Conservation (phyloP, 148 eudicot genomes). For the Rhododendron ovatum region DNA sequence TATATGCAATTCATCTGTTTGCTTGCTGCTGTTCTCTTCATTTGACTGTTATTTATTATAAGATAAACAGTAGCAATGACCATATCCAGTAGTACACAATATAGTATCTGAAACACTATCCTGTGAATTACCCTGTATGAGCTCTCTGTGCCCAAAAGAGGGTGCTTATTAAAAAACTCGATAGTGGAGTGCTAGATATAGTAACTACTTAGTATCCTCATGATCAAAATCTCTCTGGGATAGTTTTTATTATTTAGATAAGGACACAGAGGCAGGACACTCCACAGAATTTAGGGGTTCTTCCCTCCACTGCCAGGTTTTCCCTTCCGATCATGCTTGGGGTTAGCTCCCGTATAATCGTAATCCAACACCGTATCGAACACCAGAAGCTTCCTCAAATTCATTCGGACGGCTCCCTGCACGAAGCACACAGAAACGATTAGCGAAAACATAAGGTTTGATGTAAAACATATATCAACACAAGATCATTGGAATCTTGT, state of each 20-base stretch:
- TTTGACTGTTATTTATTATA: neutral
- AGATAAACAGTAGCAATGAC: neutral
- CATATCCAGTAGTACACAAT: neutral
- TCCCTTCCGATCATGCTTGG: conserved; percentile 77
- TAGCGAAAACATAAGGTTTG: neutral
- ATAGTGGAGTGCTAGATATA: neutral
- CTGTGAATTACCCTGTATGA: neutral
- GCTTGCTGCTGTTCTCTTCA: neutral
- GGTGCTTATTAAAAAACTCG: neutral
- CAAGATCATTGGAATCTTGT: neutral
- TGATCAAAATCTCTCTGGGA: conserved; percentile 7
- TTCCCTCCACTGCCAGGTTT: conserved; percentile 43
- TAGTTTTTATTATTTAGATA: neutral
- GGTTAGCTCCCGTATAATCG: conserved; percentile 79
- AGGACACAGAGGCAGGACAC: neutral
- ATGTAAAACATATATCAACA: neutral
- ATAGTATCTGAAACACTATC: conserved; percentile 10
- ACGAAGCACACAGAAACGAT: neutral
- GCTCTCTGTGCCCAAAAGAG: conserved; percentile 2
- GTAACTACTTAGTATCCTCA: conserved; percentile 3
- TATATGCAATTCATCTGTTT: neutral
- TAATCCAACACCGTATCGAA: conserved; percentile 54
- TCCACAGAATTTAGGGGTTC: conserved; percentile 27
- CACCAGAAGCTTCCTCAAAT: conserved; percentile 62
- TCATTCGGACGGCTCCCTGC: conserved; percentile 25